Evolutionary conservation across 768 basidiomycete genomes (phyloP), one percentile per base, ranked within the genome.

Genomic region (Lentinula raphanica): DNA sequence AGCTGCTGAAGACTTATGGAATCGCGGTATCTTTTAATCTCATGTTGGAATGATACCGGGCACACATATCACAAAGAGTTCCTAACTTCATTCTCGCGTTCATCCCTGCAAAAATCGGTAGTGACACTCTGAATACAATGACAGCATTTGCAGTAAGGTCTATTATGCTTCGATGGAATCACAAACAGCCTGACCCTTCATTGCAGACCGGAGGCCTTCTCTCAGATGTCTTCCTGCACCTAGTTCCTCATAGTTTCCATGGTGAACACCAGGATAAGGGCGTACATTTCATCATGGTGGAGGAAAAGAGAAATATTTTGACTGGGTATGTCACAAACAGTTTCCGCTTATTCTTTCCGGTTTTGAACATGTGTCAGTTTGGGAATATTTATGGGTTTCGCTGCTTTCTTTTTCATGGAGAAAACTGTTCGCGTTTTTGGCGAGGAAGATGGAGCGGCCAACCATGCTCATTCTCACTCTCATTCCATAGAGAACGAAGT

Each of bases 21-120:
- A 53, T 53, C 51, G 40, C 42, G 51, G 51, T 31, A 7, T 32
- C 13, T 59, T 59, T 35, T 59, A 23, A 51, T 42, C 53, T 40
- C 28, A 27, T 11, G 15, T 50, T 40, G 53, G 27, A 38, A 54
- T 54, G 25, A 51, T 32, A n/a, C 42, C 50, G 29, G 35, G n/a
- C n/a, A n/a, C n/a, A n/a, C n/a, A 66, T 67, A 59, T 44, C n/a
- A 23, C 27, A 60, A 68, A 94, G 92, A 36, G 84, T 95, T 58
- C 94, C 94, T 49, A 97, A 97, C 74, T 91, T 97, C 65, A 93
- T 97, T 62, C 87, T 97, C 54, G 90, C 91, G 5, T 94, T 95
- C 69, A 95, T 96, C 64, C 94, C 94, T 28, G 88, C 90, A 54
- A 79, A 93, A 69, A 92, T 96, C 66, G 86, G 88, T 71, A 79